Evolutionary conservation across 2,329 filamentous ascomycete genomes (phyloP), one percentile per base, ranked within the genome.

Genomic region (Colletotrichum ledebouriae): DNA sequence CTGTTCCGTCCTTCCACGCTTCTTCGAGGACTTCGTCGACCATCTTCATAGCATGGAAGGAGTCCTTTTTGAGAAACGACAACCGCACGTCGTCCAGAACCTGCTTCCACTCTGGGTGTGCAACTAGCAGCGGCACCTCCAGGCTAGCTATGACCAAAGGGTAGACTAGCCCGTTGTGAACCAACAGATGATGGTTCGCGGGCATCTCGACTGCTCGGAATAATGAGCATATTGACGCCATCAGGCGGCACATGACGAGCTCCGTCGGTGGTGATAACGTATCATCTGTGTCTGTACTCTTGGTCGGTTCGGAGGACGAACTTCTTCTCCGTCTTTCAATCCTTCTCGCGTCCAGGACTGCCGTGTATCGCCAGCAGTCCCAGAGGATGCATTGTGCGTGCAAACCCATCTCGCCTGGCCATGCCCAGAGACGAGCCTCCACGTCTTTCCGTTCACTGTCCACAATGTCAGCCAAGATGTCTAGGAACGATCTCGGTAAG

Each of bases 361-460:
- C 75, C 2, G 75, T 61, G 25, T 75, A 41, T 1, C 75, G 72
- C 62, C 72, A 76, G 0, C 74, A 70, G 17, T 77, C 75, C 75
- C 75, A 77, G 3, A 76, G 70, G 39, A 76, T 74, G 33, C 71
- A 73, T 25, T 76, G 75, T 1, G 73, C 72, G 22, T 75, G 62
- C 37, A 73, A 67, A 0, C 75, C 75, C 6, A 72, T 68, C 2
- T 76, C 64, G 0, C 75, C 75, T 0, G 73, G 72, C 75, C 75
- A 77, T 0, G 46, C 46, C 11, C 62, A 61, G 33, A 77, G 57
- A 0, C 66, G 70, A 0, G 47, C 37, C 39, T 77, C 75, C 2
- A 70, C 61, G 9, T 67, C 60, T 3, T 63, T 39, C 12, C 52
- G 29, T 2, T 63, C 57, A 47, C 56, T 46, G 44, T 67, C 55